Conservation (phyloP, 495 filamentous ascomycete species). For the Letharia lupina region DNA sequence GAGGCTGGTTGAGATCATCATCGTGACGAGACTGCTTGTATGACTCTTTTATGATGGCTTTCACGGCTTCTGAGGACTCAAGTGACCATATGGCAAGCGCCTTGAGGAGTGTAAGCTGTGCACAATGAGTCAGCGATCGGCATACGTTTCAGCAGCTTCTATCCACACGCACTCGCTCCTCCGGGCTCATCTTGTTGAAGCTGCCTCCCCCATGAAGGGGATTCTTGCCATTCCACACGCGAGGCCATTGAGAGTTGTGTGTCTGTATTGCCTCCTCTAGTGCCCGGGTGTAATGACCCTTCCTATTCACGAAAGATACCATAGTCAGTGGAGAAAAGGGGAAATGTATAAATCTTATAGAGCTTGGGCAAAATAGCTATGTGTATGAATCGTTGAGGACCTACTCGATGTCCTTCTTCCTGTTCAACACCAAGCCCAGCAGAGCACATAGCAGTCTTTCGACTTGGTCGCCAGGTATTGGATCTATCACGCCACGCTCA, state of each 20-base stretch:
- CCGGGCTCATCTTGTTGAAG: slow-evolving; percentile 71
- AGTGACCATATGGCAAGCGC: slow-evolving; percentile 82
- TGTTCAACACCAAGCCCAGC: slow-evolving; percentile 78
- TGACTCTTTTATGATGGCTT: slow-evolving; percentile 68
- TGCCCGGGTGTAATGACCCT: slow-evolving; percentile 82
- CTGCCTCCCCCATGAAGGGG: slow-evolving; percentile 69
- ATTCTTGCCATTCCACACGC: slow-evolving; percentile 75
- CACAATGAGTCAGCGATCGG: slow-evolving; percentile 23
- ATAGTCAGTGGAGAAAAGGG: slow-evolving; percentile 12
- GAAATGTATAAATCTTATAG: background rate
- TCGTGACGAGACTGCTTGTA: slow-evolving; percentile 88
- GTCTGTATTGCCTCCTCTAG: slow-evolving; percentile 86
- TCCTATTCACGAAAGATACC: slow-evolving; percentile 34
- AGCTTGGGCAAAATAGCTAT: background rate
- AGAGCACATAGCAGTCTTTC: slow-evolving; percentile 86
- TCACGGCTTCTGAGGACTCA: slow-evolving; percentile 78
- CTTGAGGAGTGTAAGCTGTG: slow-evolving; percentile 68
- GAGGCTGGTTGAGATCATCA: slow-evolving; percentile 84
- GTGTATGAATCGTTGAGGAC: slow-evolving; percentile 32
- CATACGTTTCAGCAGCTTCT: slow-evolving; percentile 8
- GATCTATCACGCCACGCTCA: slow-evolving; percentile 72
- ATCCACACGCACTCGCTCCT: slow-evolving; percentile 61
- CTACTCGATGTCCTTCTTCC: slow-evolving; percentile 98
- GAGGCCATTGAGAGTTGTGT: slow-evolving; percentile 83
- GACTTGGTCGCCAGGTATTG: slow-evolving; percentile 69